Conservation (phyloP, 352 stramenopile species). For the Albugo laibachii region DNA sequence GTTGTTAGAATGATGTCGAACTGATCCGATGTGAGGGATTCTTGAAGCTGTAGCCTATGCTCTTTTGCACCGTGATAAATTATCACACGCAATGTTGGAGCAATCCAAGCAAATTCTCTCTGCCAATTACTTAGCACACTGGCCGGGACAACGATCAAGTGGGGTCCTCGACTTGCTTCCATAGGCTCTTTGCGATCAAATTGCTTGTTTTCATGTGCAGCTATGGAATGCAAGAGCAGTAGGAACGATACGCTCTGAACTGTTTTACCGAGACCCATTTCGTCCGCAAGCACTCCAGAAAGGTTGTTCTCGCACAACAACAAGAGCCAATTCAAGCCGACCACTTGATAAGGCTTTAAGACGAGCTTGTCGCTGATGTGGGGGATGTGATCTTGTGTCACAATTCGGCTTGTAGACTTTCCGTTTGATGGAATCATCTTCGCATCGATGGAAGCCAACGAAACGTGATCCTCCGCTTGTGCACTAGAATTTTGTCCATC, state of each 20-base stretch:
- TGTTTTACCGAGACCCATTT: conserved; percentile 90
- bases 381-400: conserved; percentile 51
- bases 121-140: conserved; percentile 88
- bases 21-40: conserved; percentile 15
- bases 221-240: conserved; percentile 26
- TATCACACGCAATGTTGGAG: conserved; percentile 70
- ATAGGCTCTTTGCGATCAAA: background rate
- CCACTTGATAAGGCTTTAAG: conserved; percentile 73
- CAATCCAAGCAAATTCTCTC: conserved; percentile 85
- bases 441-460: conserved; percentile 27
- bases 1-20: conserved; percentile 82
- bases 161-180: conserved; percentile 23
- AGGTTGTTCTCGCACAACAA: conserved; percentile 59
- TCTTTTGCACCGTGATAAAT: conserved; percentile 68
- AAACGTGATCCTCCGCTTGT: conserved; percentile 18
- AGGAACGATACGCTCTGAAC: conserved; percentile 75
- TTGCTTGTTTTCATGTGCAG: background rate
- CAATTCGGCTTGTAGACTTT: conserved; percentile 15
- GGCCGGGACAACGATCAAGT: conserved; percentile 85
- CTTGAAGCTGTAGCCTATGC: conserved; percentile 30
- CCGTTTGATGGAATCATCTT: background rate
- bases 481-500: background rate
- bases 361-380: conserved; percentile 42
- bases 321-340: conserved; percentile 69
- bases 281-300: conserved; percentile 61